These are phyloP conservation scores for Myotisia sp. DNA, from an alignment of 2,329 filamentous ascomycete species.

Conservation along the genomic window DNA sequence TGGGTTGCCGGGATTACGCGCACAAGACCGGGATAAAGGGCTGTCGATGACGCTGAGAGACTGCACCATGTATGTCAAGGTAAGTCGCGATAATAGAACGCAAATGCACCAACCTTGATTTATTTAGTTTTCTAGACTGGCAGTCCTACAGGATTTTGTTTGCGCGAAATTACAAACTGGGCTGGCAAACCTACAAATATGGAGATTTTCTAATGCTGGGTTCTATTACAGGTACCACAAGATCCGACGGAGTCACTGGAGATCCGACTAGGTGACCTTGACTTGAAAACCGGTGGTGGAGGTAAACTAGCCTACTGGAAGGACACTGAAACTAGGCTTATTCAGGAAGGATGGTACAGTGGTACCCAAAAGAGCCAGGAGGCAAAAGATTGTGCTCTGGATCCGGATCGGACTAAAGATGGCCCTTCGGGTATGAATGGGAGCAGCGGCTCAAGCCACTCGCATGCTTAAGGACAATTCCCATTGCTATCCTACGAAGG, in stretches of 20 bases:
- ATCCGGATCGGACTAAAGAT: too few species aligned
- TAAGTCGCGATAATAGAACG: too few species aligned
- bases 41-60: constrained; percentile 70
- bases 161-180: constrained; percentile 1
- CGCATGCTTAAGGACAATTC: too few species aligned
- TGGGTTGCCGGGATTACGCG: constrained; percentile 23
- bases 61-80: constrained; percentile 58
- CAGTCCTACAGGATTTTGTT: constrained; percentile 2
- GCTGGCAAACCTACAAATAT: neutral
- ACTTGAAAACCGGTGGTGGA: constrained; percentile 53
- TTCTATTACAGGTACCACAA: constrained; percentile 20
- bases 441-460: too few species aligned
- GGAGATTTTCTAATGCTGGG: constrained; percentile 2
- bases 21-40: constrained; percentile 37
- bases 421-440: too few species aligned
- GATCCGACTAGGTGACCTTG: constrained; percentile 56
- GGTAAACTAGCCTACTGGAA: constrained; percentile 58
- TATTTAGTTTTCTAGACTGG: too few species aligned
- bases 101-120: neutral
- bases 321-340: constrained; percentile 46
- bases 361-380: constrained; percentile 23
- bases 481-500: too few species aligned
- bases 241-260: constrained; percentile 23
- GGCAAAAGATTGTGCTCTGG: constrained; percentile 23
- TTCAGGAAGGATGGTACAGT: constrained; percentile 54